Evolutionary conservation across 352 stramenopile species (phyloP).

Genomic region (Globisporangium paroecandrum): DNA sequence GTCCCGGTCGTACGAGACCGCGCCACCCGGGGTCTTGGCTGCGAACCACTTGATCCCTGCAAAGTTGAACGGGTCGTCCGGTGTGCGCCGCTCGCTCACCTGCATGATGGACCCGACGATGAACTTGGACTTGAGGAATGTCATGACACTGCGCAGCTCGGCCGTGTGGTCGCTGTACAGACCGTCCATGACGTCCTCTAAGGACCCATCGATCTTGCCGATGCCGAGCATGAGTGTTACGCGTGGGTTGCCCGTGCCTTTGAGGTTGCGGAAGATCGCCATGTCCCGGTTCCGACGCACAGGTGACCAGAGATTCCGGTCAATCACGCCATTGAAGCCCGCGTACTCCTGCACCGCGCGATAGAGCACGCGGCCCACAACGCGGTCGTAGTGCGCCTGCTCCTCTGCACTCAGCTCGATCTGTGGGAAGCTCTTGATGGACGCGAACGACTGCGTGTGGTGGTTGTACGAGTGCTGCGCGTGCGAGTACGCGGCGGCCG

Average conservation of each 20-base stretch:
- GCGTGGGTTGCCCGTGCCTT: conserved; percentile 32
- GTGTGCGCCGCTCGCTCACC: conserved; percentile 24
- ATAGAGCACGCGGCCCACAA: conserved; percentile 23
- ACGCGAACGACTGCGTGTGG: background rate
- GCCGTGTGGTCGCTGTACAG: conserved; percentile 37
- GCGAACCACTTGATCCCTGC: conserved; percentile 43
- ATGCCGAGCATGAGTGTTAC: conserved; percentile 28
- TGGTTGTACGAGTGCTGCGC: background rate
- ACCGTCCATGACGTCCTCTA: conserved; percentile 48
- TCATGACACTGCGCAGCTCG: conserved; percentile 38
- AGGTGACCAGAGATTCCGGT: conserved; percentile 32
- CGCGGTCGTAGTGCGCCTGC: conserved; percentile 29
- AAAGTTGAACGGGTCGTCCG: conserved; percentile 34
- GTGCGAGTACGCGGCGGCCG: conserved; percentile 14
- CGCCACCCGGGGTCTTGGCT: conserved; percentile 25
- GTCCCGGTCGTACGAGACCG: conserved; percentile 36
- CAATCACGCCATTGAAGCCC: conserved; percentile 13
- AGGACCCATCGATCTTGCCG: conserved; percentile 29
- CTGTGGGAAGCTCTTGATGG: conserved; percentile 4
- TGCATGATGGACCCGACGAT: conserved; percentile 36
- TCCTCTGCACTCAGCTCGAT: conserved; percentile 22
- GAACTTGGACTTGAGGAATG: conserved; percentile 31
- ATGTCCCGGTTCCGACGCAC: conserved; percentile 34
- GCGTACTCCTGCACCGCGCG: conserved; percentile 29
- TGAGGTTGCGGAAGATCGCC: conserved; percentile 44